phyloP scores from a whole-genome alignment of 106 monocot genomes.

The Vanilla planifolia region DNA sequence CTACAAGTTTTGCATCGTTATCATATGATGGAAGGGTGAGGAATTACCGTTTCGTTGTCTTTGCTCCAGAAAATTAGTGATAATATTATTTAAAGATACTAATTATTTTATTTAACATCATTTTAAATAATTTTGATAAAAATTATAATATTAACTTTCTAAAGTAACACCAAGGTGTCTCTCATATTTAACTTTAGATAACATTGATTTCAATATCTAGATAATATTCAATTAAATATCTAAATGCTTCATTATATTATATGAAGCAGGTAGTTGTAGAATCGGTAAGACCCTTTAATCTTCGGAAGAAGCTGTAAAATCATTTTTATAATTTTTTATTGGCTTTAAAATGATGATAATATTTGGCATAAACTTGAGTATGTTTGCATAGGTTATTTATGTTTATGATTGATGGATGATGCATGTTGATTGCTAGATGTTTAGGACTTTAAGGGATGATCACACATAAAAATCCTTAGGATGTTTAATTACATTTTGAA shows the following conservation, averaged over 20 bases:
- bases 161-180: not conserved
- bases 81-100: not conserved
- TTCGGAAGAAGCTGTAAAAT: slow-evolving; percentile 36
- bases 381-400: too few species aligned
- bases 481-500: too few species aligned
- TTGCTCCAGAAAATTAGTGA: too few species aligned
- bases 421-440: too few species aligned
- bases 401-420: too few species aligned
- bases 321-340: too few species aligned
- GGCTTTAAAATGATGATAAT: too few species aligned
- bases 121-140: not conserved
- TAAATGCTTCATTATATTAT: not conserved
- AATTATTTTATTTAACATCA: not conserved
- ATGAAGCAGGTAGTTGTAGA: slow-evolving; percentile 56
- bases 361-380: too few species aligned
- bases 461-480: too few species aligned
- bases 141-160: too few species aligned
- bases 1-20: slow-evolving; percentile 80
- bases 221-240: not conserved
- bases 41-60: not conserved
- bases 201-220: too few species aligned
- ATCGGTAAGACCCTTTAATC: slow-evolving; percentile 47
- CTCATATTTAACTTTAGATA: not conserved
- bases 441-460: too few species aligned
- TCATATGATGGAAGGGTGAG: slow-evolving; percentile 98